A percentile compares a stretch with the other conserved stretches of the same genome.
phyloP scores from a whole-genome alignment of 129 eudicot species.

The Pulicaria dysenterica region DNA sequence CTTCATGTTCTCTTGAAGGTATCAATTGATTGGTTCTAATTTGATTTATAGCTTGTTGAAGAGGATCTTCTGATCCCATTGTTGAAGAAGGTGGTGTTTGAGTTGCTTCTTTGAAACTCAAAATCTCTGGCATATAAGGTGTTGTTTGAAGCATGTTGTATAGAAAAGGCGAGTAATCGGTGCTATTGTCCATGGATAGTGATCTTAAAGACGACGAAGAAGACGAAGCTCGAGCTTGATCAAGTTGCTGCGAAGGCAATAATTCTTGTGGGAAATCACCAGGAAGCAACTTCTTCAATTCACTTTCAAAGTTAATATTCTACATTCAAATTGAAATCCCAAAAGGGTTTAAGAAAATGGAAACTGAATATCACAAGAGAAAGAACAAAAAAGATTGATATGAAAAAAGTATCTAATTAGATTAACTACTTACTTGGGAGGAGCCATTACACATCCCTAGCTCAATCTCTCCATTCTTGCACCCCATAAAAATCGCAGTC shows the following conservation, averaged over 20 bases:
- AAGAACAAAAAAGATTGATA: not conserved
- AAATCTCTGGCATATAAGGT: slow-evolving; percentile 14
- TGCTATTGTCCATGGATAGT: slow-evolving; percentile 57
- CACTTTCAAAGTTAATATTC: slow-evolving; percentile 53
- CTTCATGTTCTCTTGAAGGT: slow-evolving; percentile 57
- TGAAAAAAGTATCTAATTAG: not conserved
- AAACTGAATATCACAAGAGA: not conserved
- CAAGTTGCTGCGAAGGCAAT: slow-evolving; percentile 25
- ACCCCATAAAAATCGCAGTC: slow-evolving; percentile 76
- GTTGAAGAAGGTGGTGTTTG: slow-evolving; percentile 31
- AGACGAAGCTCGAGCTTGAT: slow-evolving; percentile 49
- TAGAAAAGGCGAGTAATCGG: slow-evolving; percentile 47
- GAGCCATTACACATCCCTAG: slow-evolving; percentile 56
- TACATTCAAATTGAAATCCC: slow-evolving; percentile 5
- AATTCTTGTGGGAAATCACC: slow-evolving; percentile 47
- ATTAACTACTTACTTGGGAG: slow-evolving; percentile 56
- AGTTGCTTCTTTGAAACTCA: not conserved
- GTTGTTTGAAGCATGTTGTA: slow-evolving; percentile 42
- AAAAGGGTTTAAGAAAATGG: not conserved
- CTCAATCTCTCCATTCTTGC: slow-evolving; percentile 83
- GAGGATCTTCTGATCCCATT: slow-evolving; percentile 28
- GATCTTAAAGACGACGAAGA: slow-evolving; percentile 66
- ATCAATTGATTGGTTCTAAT: slow-evolving; percentile 44
- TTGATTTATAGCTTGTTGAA: slow-evolving; percentile 43
- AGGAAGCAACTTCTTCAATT: slow-evolving; percentile 53